phyloP scores from a whole-genome alignment of 1,284 basidiomycete genomes.

The Violaceomyces palustris region DNA sequence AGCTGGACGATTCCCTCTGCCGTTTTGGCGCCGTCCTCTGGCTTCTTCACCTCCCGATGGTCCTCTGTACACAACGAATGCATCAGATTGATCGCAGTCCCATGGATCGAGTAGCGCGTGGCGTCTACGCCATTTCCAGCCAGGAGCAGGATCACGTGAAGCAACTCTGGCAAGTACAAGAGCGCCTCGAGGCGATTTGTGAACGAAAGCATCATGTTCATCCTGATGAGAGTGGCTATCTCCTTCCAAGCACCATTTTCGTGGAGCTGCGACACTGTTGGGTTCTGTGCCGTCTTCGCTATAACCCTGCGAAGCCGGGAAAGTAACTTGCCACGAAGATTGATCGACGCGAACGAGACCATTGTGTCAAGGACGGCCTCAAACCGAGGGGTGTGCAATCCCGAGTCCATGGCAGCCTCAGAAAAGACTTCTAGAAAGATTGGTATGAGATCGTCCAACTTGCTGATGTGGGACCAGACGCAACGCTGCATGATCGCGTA shows the following conservation, averaged over 20 bases:
- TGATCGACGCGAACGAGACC: slow-evolving; percentile 47
- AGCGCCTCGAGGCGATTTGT: slow-evolving; percentile 42
- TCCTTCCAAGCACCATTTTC: slow-evolving; percentile 47
- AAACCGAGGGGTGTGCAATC: slow-evolving; percentile 42
- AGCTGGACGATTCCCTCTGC: slow-evolving; percentile 25
- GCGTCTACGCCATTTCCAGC: slow-evolving; percentile 44
- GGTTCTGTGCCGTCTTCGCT: slow-evolving; percentile 44
- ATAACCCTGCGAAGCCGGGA: slow-evolving; percentile 42
- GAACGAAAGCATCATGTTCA: slow-evolving; percentile 50
- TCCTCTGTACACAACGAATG: slow-evolving; percentile 49
- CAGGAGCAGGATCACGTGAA: slow-evolving; percentile 44
- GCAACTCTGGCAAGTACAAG: slow-evolving; percentile 41
- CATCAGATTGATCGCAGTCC: slow-evolving; percentile 45
- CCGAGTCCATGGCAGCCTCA: slow-evolving; percentile 48
- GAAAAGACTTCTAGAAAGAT: slow-evolving; percentile 43
- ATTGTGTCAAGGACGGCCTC: slow-evolving; percentile 49
- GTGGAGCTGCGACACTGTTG: slow-evolving; percentile 34
- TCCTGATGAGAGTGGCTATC: slow-evolving; percentile 44
- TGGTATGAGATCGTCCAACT: slow-evolving; percentile 46
- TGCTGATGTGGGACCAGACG: slow-evolving; percentile 46
- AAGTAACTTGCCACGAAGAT: slow-evolving; percentile 44
- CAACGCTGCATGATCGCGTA: slow-evolving; percentile 47
- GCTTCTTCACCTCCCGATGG: slow-evolving; percentile 26
- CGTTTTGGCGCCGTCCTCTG: slow-evolving; percentile 21
- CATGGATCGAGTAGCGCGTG: slow-evolving; percentile 39